phyloP scores from a whole-genome alignment of 1,284 basidiomycete genomes.

The Ustilago bromivora region DNA sequence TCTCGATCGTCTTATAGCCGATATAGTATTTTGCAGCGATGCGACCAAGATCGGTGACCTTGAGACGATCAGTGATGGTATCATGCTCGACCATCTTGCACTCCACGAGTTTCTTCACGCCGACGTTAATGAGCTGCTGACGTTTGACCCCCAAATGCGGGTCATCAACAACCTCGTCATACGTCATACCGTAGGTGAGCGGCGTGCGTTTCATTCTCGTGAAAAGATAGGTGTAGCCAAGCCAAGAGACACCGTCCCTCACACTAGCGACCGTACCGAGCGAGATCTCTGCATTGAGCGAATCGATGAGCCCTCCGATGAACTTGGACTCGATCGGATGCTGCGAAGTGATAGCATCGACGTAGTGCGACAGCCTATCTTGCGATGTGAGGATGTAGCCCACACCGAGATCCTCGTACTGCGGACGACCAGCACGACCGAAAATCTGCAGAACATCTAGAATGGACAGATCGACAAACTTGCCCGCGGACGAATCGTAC shows the following conservation, averaged over 20 bases:
- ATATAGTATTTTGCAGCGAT: constrained; percentile 99
- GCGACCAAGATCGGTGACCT: constrained; percentile 86
- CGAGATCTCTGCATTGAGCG: constrained; percentile 94
- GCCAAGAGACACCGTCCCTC: constrained; percentile 90
- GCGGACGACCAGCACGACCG: constrained; percentile 95
- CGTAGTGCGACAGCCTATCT: constrained; percentile 93
- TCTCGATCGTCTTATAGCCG: constrained; percentile 84
- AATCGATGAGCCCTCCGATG: constrained; percentile 85
- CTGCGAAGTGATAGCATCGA: constrained; percentile 86
- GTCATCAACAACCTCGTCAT: constrained; percentile 81
- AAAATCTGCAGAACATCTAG: constrained; percentile 96
- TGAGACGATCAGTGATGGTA: constrained; percentile 76
- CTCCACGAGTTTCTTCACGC: constrained; percentile 80
- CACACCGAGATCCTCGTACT: constrained; percentile 92
- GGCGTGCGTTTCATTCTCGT: constrained; percentile 96
- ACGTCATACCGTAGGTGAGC: constrained; percentile 84
- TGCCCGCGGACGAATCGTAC: constrained; percentile 74
- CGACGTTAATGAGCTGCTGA: constrained; percentile 78
- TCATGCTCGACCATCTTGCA: constrained; percentile 88
- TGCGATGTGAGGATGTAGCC: constrained; percentile 95
- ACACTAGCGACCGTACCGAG: constrained; percentile 92
- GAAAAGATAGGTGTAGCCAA: constrained; percentile 96
- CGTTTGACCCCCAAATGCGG: constrained; percentile 82
- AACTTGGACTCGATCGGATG: constrained; percentile 96
- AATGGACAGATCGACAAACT: constrained; percentile 90